Percentiles rank a stretch among this genome's conserved stretches.
phyloP scores from a whole-genome alignment of 495 filamentous ascomycete species.

The Hamigera avellanea region DNA sequence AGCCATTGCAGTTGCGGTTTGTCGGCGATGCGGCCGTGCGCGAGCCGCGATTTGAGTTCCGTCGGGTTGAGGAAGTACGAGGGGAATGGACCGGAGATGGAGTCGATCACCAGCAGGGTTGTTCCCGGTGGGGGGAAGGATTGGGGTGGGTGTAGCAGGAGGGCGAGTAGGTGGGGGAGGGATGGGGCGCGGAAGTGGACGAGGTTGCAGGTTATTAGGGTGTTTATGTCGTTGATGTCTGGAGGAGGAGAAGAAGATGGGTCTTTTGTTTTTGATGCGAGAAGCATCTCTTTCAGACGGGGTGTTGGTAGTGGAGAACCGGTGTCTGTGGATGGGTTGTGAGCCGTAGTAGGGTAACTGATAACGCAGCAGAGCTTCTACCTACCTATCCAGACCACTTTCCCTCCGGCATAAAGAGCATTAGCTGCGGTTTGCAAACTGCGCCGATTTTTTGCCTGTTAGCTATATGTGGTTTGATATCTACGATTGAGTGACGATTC shows the following conservation, averaged over 20 bases:
- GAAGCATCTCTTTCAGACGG: conserved; percentile 27
- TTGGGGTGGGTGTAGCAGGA: conserved; percentile 51
- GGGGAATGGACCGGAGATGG: conserved; percentile 60
- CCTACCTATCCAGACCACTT: conserved; percentile 82
- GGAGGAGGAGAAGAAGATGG: no score
- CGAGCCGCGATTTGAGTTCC: conserved; percentile 25
- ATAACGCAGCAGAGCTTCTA: conserved; percentile 8
- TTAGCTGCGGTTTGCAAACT: conserved; percentile 61
- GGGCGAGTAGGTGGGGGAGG: conserved; percentile 65
- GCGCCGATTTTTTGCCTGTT: no score
- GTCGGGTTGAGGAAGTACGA: conserved; percentile 52
- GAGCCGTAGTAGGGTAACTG: conserved; percentile 1
- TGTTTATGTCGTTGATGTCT: background rate
- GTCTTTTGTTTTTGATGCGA: no score
- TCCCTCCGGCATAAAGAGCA: conserved; percentile 46
- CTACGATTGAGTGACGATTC: no score
- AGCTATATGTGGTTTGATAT: no score
- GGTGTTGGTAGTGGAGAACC: conserved; percentile 29
- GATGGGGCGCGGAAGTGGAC: conserved; percentile 37
- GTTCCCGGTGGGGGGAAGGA: conserved; percentile 48
- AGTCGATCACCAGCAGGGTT: conserved; percentile 63
- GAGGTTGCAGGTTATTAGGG: conserved; percentile 20
- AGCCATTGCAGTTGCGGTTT: conserved; percentile 42
- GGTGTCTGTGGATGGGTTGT: conserved; percentile 29
- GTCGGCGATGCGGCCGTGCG: conserved; percentile 14